Conservation (phyloP, 169 alveolate species). For the Plasmodium blacklocki region DNA sequence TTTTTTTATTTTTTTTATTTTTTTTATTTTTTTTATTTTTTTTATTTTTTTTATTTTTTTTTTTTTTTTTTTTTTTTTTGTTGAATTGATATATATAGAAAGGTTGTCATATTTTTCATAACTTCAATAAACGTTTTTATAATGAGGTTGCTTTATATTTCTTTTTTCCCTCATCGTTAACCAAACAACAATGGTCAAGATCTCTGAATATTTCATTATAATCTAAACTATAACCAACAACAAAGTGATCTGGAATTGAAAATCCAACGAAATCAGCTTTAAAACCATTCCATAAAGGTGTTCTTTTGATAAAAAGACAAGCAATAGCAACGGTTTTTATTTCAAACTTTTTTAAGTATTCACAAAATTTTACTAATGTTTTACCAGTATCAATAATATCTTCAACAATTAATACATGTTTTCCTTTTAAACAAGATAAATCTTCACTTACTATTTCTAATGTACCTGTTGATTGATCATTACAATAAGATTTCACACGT, state of each 20-base stretch:
- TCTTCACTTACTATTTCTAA: conserved; percentile 79
- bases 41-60: too few relatives aligned
- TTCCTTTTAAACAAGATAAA: conserved; percentile 77
- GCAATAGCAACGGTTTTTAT: conserved; percentile 78
- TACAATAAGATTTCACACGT: conserved; percentile 80
- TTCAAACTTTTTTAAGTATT: conserved; percentile 75
- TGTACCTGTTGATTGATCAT: conserved; percentile 57
- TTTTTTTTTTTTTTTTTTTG: too few relatives aligned
- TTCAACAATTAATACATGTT: conserved; percentile 85
- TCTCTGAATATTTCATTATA: conserved; percentile 77
- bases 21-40: too few relatives aligned
- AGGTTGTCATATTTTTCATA: too few relatives aligned
- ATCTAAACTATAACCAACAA: conserved; percentile 83
- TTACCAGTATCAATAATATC: conserved; percentile 85
- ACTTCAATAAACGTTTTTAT: too few relatives aligned
- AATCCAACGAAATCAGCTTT: conserved; percentile 85
- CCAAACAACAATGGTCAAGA: conserved; percentile 43
- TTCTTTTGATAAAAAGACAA: conserved; percentile 64
- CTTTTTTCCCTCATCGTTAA: conserved; percentile 54
- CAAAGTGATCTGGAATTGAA: conserved; percentile 79
- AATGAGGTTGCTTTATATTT: not conserved
- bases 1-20: too few relatives aligned
- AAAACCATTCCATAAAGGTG: conserved; percentile 79
- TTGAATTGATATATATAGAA: too few relatives aligned
- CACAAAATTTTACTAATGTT: conserved; percentile 74